Evolutionary conservation across 2,329 filamentous ascomycete genomes (phyloP).

Genomic region (Beauveria sp.): DNA sequence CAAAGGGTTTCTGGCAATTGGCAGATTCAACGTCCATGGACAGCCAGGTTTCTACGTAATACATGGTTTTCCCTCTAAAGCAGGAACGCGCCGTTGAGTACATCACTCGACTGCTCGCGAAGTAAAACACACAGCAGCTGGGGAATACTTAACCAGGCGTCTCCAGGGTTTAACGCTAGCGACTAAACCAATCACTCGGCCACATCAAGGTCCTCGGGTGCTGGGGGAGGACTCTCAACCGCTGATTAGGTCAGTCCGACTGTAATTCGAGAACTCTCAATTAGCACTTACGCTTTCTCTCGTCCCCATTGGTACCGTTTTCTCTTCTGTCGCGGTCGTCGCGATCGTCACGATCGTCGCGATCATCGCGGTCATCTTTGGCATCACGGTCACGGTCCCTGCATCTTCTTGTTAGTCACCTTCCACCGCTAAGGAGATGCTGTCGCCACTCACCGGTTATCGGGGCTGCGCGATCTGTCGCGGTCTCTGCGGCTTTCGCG

Average conservation of each 20-base stretch:
- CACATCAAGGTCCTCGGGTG: conserved; percentile 92
- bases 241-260: conserved; percentile 32
- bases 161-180: neutral
- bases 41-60: conserved; percentile 9
- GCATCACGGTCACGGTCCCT: conserved; percentile 49
- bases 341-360: conserved; percentile 39
- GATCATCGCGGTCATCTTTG: conserved; percentile 63
- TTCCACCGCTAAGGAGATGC: neutral
- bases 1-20: neutral
- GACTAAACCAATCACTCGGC: conserved; percentile 54
- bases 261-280: neutral
- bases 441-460: conserved; percentile 40
- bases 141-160: conserved; percentile 8
- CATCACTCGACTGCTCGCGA: neutral
- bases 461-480: conserved; percentile 68
- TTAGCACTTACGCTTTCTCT: conserved; percentile 67
- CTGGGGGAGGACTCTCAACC: conserved; percentile 71
- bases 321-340: conserved; percentile 64
- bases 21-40: neutral
- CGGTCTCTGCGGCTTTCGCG: conserved; percentile 68
- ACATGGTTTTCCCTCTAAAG: conserved; percentile 5
- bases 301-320: conserved; percentile 74
- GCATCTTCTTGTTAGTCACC: neutral
- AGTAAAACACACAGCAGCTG: neutral
- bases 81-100: neutral